Percentiles rank a stretch among this genome's conserved stretches.
phyloP scores from a whole-genome alignment of 371 early-diverging fungal species.

The Batkoa obscura region DNA sequence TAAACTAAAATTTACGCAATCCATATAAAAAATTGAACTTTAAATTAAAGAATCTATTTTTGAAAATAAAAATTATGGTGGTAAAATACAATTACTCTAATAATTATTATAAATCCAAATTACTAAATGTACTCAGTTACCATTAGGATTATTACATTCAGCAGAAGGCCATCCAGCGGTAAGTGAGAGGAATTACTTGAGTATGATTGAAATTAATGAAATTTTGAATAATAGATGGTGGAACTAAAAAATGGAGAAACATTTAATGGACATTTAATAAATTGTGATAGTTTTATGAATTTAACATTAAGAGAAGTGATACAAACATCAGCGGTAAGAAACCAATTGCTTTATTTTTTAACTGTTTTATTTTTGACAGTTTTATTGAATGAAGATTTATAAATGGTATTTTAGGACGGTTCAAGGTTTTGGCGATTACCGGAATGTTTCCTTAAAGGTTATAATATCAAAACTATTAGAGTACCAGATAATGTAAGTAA shows the following conservation, averaged over 20 bases:
- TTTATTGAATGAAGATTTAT: conserved; percentile 70
- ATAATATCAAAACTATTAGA: conserved; percentile 84
- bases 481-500: conserved; percentile 59
- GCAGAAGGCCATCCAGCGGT: conserved; percentile 78
- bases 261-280: conserved; percentile 91
- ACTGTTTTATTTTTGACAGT: conserved; percentile 37
- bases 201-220: not conserved
- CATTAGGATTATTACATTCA: conserved; percentile 73
- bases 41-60: too few relatives aligned
- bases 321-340: conserved; percentile 61
- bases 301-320: conserved; percentile 87
- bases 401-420: conserved; percentile 41
- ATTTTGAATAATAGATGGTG: conserved; percentile 35
- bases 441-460: conserved; percentile 85
- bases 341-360: not conserved
- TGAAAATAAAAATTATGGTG: too few relatives aligned
- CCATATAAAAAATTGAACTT: too few relatives aligned
- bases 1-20: too few relatives aligned
- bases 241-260: conserved; percentile 96
- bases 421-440: conserved; percentile 80
- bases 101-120: too few relatives aligned
- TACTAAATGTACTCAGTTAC: conserved; percentile 31
- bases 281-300: conserved; percentile 97
- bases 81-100: too few relatives aligned
- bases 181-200: conserved; percentile 7